Evolutionary conservation across 73 alveolate species (phyloP), one percentile per base, ranked within the genome.

Genomic region (Tetrahymena malaccensis): DNA sequence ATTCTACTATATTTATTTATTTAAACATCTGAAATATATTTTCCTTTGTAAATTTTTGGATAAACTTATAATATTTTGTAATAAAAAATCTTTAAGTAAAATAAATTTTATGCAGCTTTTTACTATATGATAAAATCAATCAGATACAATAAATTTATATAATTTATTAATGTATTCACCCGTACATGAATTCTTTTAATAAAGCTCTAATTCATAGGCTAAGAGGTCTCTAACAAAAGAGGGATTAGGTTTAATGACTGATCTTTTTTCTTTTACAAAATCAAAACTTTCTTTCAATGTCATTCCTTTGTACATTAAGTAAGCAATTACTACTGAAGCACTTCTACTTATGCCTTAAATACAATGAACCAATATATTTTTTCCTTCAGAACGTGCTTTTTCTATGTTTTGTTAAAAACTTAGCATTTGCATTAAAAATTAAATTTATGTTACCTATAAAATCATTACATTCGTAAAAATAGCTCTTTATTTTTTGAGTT

Each of bases 281-380:
- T 70, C 89, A 31, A n/a, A 70, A n/a, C 89, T 70, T 31, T 70
- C 89, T 70, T 70, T 70, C 37, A 43, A 85, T 4, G 84, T 43
- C 96, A 94, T 96, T 50, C 94, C 38, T 84, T 35, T 93, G 57
- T 35, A 93, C 98, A 96, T 96, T 21, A 96, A 94, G 93, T 96
- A 96, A 15, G 98, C 96, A 84, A 96, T 95, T 15, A 96, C 98
- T 22, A 96, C 34, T 11, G 97, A 93, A 33, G 98, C 97, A 33
- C 97, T 95, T 31, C 98, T 94, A 16, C 97, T 95, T 13, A 96
- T 37, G 4, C 98, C 98, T 34, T 94, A 96, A 40, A 89, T 93
- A 57, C 98, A 96, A 95, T 96, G 98, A 15, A 96, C 97, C 83
- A 95, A 93, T 10, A 85, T 43, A 85, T 43, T 43, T n/a, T 85